Evolutionary conservation across 129 eudicot species (phyloP).

Genomic region (Ambrosia artemisiifolia): DNA sequence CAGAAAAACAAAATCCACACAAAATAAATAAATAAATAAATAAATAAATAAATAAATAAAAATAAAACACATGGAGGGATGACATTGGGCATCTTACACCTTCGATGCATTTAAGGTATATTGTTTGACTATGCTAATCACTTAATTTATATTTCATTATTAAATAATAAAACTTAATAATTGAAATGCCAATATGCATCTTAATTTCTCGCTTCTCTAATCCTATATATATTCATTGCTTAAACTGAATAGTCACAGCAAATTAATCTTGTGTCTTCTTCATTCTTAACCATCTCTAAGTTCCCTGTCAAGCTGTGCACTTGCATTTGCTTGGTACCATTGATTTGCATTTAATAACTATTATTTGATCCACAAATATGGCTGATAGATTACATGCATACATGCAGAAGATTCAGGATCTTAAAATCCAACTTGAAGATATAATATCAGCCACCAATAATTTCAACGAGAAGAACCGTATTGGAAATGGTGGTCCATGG

Average conservation of each 20-base stretch:
- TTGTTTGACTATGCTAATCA: too few relatives aligned
- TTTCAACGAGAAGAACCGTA: not conserved
- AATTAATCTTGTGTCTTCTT: not conserved
- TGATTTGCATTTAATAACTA: not conserved
- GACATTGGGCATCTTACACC: not conserved
- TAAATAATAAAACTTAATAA: too few relatives aligned
- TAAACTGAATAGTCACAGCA: not conserved
- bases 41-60: too few relatives aligned
- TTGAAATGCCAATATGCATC: too few relatives aligned
- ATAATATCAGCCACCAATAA: slow-evolving; percentile 1
- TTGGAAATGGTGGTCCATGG: slow-evolving; percentile 10
- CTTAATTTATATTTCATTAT: too few relatives aligned
- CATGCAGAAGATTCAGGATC: not conserved
- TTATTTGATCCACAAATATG: not conserved
- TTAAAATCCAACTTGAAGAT: slow-evolving; percentile 1
- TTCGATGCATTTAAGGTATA: too few relatives aligned
- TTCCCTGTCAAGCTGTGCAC: not conserved
- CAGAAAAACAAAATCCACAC: too few relatives aligned
- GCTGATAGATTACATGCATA: not conserved
- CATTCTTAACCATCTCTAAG: not conserved
- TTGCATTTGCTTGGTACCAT: not conserved
- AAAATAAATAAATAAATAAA: too few relatives aligned
- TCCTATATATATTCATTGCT: not conserved
- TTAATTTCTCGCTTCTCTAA: not conserved
- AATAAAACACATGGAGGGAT: not conserved